Evolutionary conservation across 306 rosid species (phyloP), one percentile per base, ranked within the genome.

Genomic region (Casuarina cunninghamiana): DNA sequence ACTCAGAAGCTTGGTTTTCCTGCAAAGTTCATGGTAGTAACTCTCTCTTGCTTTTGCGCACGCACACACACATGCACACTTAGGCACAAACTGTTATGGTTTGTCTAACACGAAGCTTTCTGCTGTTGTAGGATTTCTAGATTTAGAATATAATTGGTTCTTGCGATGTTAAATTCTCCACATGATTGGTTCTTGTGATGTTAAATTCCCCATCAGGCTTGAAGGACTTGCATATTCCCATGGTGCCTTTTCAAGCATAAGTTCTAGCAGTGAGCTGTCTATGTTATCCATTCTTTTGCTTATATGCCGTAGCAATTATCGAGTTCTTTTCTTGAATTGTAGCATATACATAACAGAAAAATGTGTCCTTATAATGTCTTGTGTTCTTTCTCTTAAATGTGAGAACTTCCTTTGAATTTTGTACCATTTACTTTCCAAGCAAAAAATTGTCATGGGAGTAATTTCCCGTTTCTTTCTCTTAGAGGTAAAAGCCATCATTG

Each of bases 211-310:
- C 51, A 94, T 94, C 50, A 86, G 98, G 80, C 91, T 94, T 5
- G 98, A 92, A 87, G 98, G 95, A 65, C 95, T 94, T 85, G 91
- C 92, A 11, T 90, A 88, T 83, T 94, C 98, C 37, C 97, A 94
- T 63, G 87, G 92, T 80, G 95, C 97, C 77, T 94, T 94, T 85
- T 92, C 97, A 51, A 90, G 97, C 82, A 97, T 92, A 77, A 89
- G 97, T 83, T 51, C 35, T 17, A 38, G 63, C 44, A 5, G 15
- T 75, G 26, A 61, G 21, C 50, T 6, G 39, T 53, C 49, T 2
- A 35, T 17, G 10, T 17, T 68, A 17, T 79, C 6, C 72, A 69
- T 12, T 8, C 71, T 67, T 46, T 38, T 17, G 26, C 26, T 21
- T 21, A 21, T 21, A 21, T 21, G 26, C 26, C 26, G 26, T 21